Base-by-base conservation (phyloP, 495 filamentous ascomycete genomes). In the Penicillium cinerascens region DNA sequence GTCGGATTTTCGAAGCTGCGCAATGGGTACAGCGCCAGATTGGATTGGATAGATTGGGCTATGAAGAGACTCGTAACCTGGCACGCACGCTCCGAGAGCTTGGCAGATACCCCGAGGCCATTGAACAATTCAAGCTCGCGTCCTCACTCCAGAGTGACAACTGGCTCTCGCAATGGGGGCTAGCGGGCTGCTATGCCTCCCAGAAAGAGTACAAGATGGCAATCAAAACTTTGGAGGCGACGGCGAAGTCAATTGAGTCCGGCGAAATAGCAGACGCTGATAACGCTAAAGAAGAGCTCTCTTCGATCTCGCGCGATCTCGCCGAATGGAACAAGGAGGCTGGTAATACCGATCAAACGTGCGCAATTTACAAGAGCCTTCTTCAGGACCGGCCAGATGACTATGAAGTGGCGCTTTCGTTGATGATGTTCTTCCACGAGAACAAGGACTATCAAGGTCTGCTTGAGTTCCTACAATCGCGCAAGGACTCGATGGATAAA, bases 91-190 rank as follows among this genome's bases (percentile, higher is more conserved):
- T 57, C 7, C 33, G 40, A 22, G 36, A 49, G n/a, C 49, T 27
- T 35, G 20, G 3, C 4, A 48, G 51, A 21, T 42, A 39, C 15
- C 13, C 33, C n/a, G 55, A 58, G 22, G 51, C 59, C 4, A 52
- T 52, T 17, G 44, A 58, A 44, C 27, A 48, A 38, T 61, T 61
- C 42, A 58, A 58, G 25, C 36, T 51, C 2, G 27, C 59, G 1
- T 54, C 51, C 2, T 41, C 50, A 0, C 48, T 61, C 6, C 33
- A 35, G 3, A 22, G 42, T 7, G 45, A 61, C 7, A 61, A 54
- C n/a, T 61, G 55, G 54, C 7, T 52, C 25, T 42, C 51, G 4
- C 43, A 49, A 29, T 55, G 47, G 48, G 54, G 59, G 3, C 44
- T 61, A 6, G 48, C 59, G 4, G 17, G 40, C 16, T 43, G 22